Evolutionary conservation across 2,329 filamentous ascomycete species (phyloP).

Genomic region (Calonectria naviculata): DNA sequence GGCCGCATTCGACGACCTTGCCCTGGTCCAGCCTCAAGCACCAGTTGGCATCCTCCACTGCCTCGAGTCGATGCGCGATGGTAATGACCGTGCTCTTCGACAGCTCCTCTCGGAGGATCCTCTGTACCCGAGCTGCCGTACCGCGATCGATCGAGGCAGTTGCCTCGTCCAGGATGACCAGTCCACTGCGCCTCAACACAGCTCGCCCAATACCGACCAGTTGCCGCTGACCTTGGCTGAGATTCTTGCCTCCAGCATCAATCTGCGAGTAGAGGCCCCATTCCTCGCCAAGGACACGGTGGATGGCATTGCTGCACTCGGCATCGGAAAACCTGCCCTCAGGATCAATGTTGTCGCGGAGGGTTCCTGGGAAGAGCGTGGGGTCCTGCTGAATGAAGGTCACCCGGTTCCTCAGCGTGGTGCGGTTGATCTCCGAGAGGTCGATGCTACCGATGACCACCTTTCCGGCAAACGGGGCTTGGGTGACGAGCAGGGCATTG

Average conservation of each 20-base stretch:
- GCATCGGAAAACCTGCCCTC: conserved; percentile 66
- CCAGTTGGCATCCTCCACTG: conserved; percentile 68
- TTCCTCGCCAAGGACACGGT: conserved; percentile 66
- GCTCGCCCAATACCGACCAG: conserved; percentile 70
- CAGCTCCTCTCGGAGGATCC: conserved; percentile 66
- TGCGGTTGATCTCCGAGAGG: conserved; percentile 64
- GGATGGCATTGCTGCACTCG: conserved; percentile 63
- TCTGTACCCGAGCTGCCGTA: conserved; percentile 69
- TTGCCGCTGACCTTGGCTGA: conserved; percentile 72
- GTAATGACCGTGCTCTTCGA: conserved; percentile 70
- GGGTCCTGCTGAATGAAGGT: conserved; percentile 75
- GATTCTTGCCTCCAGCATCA: conserved; percentile 69
- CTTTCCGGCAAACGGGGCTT: conserved; percentile 61
- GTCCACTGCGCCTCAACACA: conserved; percentile 67
- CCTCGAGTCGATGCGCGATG: conserved; percentile 73
- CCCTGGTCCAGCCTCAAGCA: conserved; percentile 65
- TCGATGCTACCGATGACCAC: conserved; percentile 66
- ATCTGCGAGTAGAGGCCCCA: conserved; percentile 63
- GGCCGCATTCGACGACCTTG: conserved; percentile 60
- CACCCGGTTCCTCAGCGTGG: conserved; percentile 66
- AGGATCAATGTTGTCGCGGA: conserved; percentile 76
- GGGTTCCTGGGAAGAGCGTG: conserved; percentile 68
- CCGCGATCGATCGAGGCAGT: conserved; percentile 71
- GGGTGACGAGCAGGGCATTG: conserved; percentile 67
- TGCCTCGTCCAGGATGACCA: conserved; percentile 73